A percentile compares a stretch with the other conserved stretches of the same genome.
Conservation (phyloP, 306 rosid genomes). For the Herpetospermum pedunculosum region DNA sequence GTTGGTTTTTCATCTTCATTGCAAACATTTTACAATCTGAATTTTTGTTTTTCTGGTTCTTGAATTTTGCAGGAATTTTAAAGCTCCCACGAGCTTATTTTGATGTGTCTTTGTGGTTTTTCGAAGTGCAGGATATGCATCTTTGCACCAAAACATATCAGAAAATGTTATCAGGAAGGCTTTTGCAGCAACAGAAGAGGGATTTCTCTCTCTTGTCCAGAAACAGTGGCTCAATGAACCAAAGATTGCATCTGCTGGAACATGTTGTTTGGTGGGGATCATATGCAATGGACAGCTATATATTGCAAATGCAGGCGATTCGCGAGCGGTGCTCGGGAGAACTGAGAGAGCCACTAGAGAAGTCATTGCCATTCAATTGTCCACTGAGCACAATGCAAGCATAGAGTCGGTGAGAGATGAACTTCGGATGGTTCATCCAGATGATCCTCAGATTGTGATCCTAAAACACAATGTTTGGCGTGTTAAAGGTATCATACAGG, state of each 20-base stretch:
- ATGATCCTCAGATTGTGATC: slow-evolving; percentile 62
- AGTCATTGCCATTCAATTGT: slow-evolving; percentile 52
- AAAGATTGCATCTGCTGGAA: slow-evolving; percentile 58
- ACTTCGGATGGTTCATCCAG: slow-evolving; percentile 39
- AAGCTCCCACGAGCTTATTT: not conserved
- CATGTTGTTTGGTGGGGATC: slow-evolving; percentile 75
- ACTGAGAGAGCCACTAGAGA: slow-evolving; percentile 45
- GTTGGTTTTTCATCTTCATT: slow-evolving; percentile 32
- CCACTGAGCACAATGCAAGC: slow-evolving; percentile 70
- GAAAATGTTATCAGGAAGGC: slow-evolving; percentile 54
- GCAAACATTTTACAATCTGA: not conserved
- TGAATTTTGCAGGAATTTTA: not conserved
- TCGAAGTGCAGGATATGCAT: slow-evolving; percentile 34
- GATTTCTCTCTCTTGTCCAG: slow-evolving; percentile 55
- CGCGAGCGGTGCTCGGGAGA: slow-evolving; percentile 60
- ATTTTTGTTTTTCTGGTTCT: not conserved
- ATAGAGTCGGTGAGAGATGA: slow-evolving; percentile 59
- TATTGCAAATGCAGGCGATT: slow-evolving; percentile 75
- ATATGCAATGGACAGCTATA: slow-evolving; percentile 48
- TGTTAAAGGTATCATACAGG: slow-evolving; percentile 89
- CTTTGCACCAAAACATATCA: slow-evolving; percentile 43
- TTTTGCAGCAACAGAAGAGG: slow-evolving; percentile 60
- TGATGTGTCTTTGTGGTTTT: not conserved
- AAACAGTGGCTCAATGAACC: slow-evolving; percentile 52
- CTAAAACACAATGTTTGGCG: slow-evolving; percentile 71